Base-by-base conservation (phyloP, 306 rosid species). In the Rosa lucieae region DNA sequence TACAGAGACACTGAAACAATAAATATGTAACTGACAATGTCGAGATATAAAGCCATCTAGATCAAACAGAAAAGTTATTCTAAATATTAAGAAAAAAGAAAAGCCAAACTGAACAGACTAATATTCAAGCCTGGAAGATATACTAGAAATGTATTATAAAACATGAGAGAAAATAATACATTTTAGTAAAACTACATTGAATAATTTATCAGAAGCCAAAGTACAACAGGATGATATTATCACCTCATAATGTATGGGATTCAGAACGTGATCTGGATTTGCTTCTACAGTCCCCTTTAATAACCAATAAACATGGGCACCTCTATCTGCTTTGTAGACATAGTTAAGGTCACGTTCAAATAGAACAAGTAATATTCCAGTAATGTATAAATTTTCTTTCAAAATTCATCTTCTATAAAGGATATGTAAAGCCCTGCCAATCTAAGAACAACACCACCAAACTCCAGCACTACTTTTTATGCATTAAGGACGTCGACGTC, bases 211-310 rank as follows among this genome's bases (percentile, higher is more conserved):
- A 65, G 66, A 43, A 35, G 48, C 9, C 44, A 55, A 48, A 77
- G n/a, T 26, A 74, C 35, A 67, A 46, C 79, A 78, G 63, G 48
- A 78, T 46, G 84, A 78, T 78, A 81, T 74, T 74, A 85, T 75
- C n/a, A 92, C 98, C 99, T 91, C 98, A 44, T 95, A 95, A 82
- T 95, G 99, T 73, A 95, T 90, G 46, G 91, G 93, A 87, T 95
- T 95, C 75, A 95, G 90, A 83, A 93, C 29, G 72, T 93, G 99
- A 88, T 95, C 97, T 6, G 98, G 98, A 61, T 88, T 89, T 75
- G 77, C 17, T 37, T 93, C 98, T 78, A 89, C 94, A 39, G 79
- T 87, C 80, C 98, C 99, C 83, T 91, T 93, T 81, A 82, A 87
- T 78, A 93, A 89, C 97, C 97, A 95, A 78, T 93, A 93, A 81